Conservation (phyloP, 345 rosid species). For the Melastoma malabathricum region DNA sequence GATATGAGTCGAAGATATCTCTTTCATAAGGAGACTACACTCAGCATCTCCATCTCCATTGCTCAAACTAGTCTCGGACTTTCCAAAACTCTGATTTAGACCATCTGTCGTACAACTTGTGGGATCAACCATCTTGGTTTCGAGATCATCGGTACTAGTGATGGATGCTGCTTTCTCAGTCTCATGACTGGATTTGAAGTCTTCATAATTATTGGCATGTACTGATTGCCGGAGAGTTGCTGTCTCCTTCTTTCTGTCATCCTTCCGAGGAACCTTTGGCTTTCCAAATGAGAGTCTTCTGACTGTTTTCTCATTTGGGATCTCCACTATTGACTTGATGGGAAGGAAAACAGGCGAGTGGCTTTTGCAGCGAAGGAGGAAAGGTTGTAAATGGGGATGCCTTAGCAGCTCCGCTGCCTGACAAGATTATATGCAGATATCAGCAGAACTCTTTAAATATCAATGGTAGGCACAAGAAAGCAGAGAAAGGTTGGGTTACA, state of each 20-base stretch:
- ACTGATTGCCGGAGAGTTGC: conserved; percentile 25
- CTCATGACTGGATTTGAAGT: conserved; percentile 22
- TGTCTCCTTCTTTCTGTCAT: conserved; percentile 22
- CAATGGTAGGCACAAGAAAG: background rate
- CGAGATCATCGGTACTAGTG: conserved; percentile 44
- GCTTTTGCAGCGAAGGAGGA: conserved; percentile 56
- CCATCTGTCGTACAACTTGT: conserved; percentile 28
- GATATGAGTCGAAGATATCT: background rate
- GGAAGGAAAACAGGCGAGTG: conserved; percentile 77
- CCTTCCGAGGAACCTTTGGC: conserved; percentile 23
- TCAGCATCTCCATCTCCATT: conserved; percentile 30
- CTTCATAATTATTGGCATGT: conserved; percentile 21
- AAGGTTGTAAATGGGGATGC: conserved; percentile 71
- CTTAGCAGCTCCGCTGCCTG: conserved; percentile 89
- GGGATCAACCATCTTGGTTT: conserved; percentile 60
- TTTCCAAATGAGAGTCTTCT: conserved; percentile 40
- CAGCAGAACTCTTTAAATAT: background rate
- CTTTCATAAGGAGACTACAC: conserved; percentile 5
- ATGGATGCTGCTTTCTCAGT: conserved; percentile 29
- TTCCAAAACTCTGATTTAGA: conserved; percentile 39
- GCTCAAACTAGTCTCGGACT: conserved; percentile 30
- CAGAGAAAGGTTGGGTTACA: conserved; percentile 2
- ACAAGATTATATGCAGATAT: conserved; percentile 4
- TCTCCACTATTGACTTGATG: conserved; percentile 35
- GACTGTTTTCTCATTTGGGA: conserved; percentile 52